Conservation (phyloP, 2,329 filamentous ascomycete species). For the Monosporascus ibericus region DNA sequence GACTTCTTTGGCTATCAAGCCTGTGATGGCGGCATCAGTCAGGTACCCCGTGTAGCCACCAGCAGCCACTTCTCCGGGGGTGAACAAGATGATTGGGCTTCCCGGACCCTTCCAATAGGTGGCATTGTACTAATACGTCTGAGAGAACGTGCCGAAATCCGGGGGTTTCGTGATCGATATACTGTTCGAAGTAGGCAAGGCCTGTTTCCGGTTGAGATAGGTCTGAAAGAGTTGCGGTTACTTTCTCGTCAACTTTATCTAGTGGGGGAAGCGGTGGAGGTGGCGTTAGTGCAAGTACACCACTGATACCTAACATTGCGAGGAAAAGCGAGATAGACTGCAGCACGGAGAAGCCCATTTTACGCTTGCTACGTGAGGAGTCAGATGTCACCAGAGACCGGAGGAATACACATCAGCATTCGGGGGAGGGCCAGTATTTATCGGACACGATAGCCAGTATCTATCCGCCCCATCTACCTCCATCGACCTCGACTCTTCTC, state of each 20-base stretch:
- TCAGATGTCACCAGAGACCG: too few species aligned
- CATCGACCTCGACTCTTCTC: too few species aligned
- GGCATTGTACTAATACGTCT: conserved; percentile 43
- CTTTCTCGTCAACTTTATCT: conserved; percentile 7
- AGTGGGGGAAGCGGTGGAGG: conserved; percentile 11
- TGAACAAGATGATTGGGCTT: conserved; percentile 46
- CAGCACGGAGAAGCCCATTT: conserved; percentile 9
- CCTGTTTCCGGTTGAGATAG: conserved; percentile 6
- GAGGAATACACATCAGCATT: too few species aligned
- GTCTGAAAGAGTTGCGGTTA: conserved; percentile 11
- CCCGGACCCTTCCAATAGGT: conserved; percentile 48
- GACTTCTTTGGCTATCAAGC: conserved; percentile 44
- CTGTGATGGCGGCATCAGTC: conserved; percentile 42
- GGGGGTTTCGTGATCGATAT: conserved; percentile 54
- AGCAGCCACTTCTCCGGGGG: conserved; percentile 45
- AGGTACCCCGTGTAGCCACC: conserved; percentile 42
- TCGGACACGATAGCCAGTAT: too few species aligned
- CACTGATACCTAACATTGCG: conserved; percentile 3
- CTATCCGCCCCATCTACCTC: too few species aligned
- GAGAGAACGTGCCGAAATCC: conserved; percentile 46
- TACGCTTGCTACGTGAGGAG: not conserved
- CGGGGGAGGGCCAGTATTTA: too few species aligned
- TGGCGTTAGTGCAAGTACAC: conserved; percentile 10
- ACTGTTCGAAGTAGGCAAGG: conserved; percentile 40
- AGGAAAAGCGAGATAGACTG: conserved; percentile 3